phyloP scores from a whole-genome alignment of 2,329 filamentous ascomycete genomes.

The Colletotrichum somersetense region DNA sequence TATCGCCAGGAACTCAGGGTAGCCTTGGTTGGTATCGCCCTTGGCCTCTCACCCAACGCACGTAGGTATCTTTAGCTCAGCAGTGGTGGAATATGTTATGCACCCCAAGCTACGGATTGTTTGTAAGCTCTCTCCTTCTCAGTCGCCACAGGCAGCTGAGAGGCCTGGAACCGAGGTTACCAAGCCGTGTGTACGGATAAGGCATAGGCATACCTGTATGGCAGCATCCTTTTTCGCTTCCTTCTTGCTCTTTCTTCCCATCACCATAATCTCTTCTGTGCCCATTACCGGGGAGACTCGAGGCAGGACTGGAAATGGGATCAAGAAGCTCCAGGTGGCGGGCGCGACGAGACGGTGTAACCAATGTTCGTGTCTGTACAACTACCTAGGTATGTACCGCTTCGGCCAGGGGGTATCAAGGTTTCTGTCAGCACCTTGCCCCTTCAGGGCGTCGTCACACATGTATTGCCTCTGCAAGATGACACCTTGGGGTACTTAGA shows the following conservation, averaged over 20 bases:
- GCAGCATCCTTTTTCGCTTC: neutral
- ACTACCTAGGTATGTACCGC: neutral
- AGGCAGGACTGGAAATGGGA: neutral
- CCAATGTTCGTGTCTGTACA: neutral
- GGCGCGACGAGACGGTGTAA: neutral
- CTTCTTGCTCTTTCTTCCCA: neutral
- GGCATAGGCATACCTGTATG: neutral
- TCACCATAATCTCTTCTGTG: neutral
- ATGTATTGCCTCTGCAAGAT: neutral
- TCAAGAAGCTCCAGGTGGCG: neutral
- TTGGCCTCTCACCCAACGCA: neutral
- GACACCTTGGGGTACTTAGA: neutral
- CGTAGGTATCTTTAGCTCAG: neutral
- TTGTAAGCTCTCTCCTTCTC: neutral
- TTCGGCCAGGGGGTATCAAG: neutral
- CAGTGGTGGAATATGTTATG: neutral
- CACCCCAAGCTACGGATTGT: neutral
- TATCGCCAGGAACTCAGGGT: neutral
- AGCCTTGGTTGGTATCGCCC: neutral
- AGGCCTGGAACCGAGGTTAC: neutral
- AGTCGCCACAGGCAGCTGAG: neutral
- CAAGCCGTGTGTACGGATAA: too few relatives aligned
- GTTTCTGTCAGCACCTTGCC: slow-evolving; percentile 1
- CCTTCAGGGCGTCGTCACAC: neutral
- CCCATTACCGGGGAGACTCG: neutral